Percentiles rank a stretch among this genome's conserved stretches.
Evolutionary conservation across 257 asterid genomes (phyloP).

Genomic region (Rauvolfia tetraphylla): DNA sequence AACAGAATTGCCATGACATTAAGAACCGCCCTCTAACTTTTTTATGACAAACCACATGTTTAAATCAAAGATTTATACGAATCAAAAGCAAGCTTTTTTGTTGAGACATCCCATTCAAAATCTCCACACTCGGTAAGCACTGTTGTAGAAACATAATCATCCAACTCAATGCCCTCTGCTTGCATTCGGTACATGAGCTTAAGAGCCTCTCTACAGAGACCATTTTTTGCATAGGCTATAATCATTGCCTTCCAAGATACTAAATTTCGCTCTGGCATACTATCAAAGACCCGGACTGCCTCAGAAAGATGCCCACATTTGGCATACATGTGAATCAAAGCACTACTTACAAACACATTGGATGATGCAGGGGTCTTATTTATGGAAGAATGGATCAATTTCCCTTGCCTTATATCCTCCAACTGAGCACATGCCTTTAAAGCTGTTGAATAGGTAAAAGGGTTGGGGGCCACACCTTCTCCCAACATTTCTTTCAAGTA

Average conservation of each 20-base stretch:
- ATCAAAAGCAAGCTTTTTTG: constrained; percentile 34
- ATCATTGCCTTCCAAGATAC: constrained; percentile 83
- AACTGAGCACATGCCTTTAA: constrained; percentile 82
- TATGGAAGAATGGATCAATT: constrained; percentile 65
- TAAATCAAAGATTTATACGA: constrained; percentile 8
- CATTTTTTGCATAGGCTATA: constrained; percentile 70
- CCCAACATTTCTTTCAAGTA: constrained; percentile 78
- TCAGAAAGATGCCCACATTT: constrained; percentile 72
- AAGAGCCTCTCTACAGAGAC: constrained; percentile 72
- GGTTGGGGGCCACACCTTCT: constrained; percentile 80
- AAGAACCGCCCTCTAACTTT: neutral
- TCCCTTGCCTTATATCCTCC: constrained; percentile 59
- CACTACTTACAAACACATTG: constrained; percentile 85
- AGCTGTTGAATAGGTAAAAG: constrained; percentile 81
- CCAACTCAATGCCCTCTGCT: constrained; percentile 69
- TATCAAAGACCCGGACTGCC: constrained; percentile 73
- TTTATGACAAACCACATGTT: neutral
- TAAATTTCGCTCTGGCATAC: constrained; percentile 69
- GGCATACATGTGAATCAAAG: constrained; percentile 82
- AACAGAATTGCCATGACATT: neutral
- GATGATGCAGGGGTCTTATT: constrained; percentile 57
- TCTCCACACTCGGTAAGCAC: constrained; percentile 75
- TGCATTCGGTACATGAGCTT: constrained; percentile 75
- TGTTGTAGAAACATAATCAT: constrained; percentile 56
- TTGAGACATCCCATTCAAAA: constrained; percentile 36